Evolutionary conservation across 495 filamentous ascomycete genomes (phyloP), one percentile per base, ranked within the genome.

Genomic region (Aspergillus hancockii): DNA sequence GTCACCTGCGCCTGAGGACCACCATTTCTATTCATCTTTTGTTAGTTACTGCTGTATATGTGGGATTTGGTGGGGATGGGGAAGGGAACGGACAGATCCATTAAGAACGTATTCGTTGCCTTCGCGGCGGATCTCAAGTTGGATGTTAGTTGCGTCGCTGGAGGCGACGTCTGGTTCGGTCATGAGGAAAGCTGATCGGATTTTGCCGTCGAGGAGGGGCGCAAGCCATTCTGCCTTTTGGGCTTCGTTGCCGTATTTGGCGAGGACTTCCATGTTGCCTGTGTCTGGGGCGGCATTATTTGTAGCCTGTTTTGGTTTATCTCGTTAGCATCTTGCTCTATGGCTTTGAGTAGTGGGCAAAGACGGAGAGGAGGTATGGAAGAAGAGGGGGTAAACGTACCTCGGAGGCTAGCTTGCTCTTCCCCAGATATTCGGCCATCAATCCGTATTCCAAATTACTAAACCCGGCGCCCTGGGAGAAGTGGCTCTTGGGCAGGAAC

Each of bases 21-120:
- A 97, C 92, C 92, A 97, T 90, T 97, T 97, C 88, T 90, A 62
- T n/a, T n/a, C n/a, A n/a, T n/a, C n/a, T n/a, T n/a, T n/a, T n/a
- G n/a, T n/a, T n/a, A n/a, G n/a, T n/a, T n/a, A n/a, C n/a, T n/a
- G n/a, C n/a, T n/a, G 19, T 2, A 14, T 0, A 13, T 60, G n/a
- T n/a, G n/a, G 45, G n/a, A 38, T 45, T 51, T 23, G 18, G 40
- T 64, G 36, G 41, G 31, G 21, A 30, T 5, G n/a, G 10, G 12
- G n/a, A 22, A 34, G 57, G 38, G 57, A 12, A 57, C 86, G 51
- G 75, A 91, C 88, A 59, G 87, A 86, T 58, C 92, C 92, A 67
- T 96, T 95, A 12, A 97, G 79, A 25, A 96, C 81, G 65, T 91
- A 96, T 62, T 92, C 81, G 69, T 92, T 82, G 3, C 92, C 92